Conservation (phyloP, 805 yeast genomes). For the Yamadazyma phyllophila region DNA sequence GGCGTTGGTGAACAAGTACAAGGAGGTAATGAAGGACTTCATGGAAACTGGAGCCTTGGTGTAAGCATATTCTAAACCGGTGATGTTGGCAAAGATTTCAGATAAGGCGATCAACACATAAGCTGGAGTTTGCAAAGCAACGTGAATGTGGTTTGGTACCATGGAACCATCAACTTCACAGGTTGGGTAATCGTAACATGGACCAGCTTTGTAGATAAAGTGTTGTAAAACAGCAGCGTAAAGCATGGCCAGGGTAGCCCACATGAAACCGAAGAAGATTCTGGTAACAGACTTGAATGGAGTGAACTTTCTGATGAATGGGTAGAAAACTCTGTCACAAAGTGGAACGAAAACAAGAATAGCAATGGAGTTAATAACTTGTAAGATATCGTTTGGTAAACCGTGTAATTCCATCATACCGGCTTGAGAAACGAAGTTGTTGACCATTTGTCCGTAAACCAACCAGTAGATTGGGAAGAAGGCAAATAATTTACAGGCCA, state of each 20-base stretch:
- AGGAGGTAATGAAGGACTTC: constrained; percentile 63
- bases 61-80: constrained; percentile 83
- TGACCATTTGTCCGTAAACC: constrained; percentile 67
- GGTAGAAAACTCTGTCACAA: constrained; percentile 55
- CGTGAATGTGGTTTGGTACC: constrained; percentile 56
- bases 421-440: constrained; percentile 72
- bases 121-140: constrained; percentile 71
- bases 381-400: constrained; percentile 77
- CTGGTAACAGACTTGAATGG: constrained; percentile 69
- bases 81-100: constrained; percentile 76
- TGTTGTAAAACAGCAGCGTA: constrained; percentile 77
- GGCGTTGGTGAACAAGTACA: constrained; percentile 72
- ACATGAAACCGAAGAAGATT: constrained; percentile 66
- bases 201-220: constrained; percentile 65
- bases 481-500: constrained; percentile 70
- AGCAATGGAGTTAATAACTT: constrained; percentile 72
- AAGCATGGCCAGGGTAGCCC: constrained; percentile 63
- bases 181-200: constrained; percentile 67
- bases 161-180: constrained; percentile 33
- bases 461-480: constrained; percentile 76
- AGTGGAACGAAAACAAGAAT: constrained; percentile 77
- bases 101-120: constrained; percentile 71
- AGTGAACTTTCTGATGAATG: constrained; percentile 43
- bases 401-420: constrained; percentile 73
- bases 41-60: constrained; percentile 73